These are phyloP conservation scores for Actinomortierella wolfii DNA, from an alignment of 371 early-diverging fungal genomes.

Conservation along the genomic window DNA sequence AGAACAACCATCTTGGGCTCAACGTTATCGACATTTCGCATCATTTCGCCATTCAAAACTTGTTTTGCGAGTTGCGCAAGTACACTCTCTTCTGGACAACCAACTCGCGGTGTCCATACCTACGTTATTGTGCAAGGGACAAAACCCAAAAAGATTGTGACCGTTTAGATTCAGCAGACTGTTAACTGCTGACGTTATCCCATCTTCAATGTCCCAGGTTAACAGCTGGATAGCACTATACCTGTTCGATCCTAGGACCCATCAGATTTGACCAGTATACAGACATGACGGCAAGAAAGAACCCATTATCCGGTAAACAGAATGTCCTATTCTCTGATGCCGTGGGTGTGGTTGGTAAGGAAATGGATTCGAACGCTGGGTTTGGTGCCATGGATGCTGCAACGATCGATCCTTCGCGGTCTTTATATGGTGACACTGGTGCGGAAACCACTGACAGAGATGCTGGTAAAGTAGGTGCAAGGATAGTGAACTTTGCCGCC, in stretches of 20 bases:
- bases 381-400: constrained; percentile 14
- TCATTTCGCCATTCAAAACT: constrained; percentile 66
- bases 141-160: background rate
- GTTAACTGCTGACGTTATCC: too few species aligned
- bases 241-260: constrained; percentile 63
- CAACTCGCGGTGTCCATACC: constrained; percentile 45
- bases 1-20: constrained; percentile 65
- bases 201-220: too few species aligned
- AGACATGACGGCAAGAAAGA: constrained; percentile 60
- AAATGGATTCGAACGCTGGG: constrained; percentile 33
- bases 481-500: constrained; percentile 42
- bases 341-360: constrained; percentile 42
- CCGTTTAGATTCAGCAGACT: constrained; percentile 17
- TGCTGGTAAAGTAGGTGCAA: constrained; percentile 21
- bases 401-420: constrained; percentile 17
- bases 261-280: constrained; percentile 68
- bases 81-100: constrained; percentile 41
- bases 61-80: constrained; percentile 56
- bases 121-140: constrained; percentile 2
- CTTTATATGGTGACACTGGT: constrained; percentile 34
- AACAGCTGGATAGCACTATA: constrained; percentile 23
- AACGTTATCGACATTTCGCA: constrained; percentile 39
- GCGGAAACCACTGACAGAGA: constrained; percentile 33
- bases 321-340: constrained; percentile 31
- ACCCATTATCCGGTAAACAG: constrained; percentile 58